Conservation (phyloP, 2,329 filamentous ascomycete genomes). For the Pochonia chlamydosporia region DNA sequence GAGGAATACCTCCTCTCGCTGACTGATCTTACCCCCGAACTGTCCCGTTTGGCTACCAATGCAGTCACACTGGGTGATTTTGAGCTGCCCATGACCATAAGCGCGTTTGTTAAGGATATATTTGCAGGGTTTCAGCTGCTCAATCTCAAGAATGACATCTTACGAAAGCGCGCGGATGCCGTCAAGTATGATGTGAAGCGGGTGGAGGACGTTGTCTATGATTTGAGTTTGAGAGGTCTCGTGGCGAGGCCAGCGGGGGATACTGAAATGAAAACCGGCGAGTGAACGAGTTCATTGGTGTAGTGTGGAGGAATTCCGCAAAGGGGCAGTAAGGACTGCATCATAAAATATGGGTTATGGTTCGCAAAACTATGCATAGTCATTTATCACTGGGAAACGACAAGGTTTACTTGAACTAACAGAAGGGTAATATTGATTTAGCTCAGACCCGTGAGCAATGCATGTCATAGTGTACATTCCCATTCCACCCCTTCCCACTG, state of each 20-base stretch:
- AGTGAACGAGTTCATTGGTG: conserved; percentile 16
- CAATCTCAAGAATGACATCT: conserved; percentile 91
- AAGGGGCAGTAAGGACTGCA: too few species aligned
- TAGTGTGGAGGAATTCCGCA: too few species aligned
- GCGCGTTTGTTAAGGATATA: conserved; percentile 87
- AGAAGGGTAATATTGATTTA: background rate
- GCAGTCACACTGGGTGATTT: conserved; percentile 86
- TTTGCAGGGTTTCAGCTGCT: conserved; percentile 95
- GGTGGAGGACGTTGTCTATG: conserved; percentile 96
- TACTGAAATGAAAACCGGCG: conserved; percentile 31
- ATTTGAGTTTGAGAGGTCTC: conserved; percentile 80
- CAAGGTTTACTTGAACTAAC: background rate
- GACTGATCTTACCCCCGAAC: conserved; percentile 82
- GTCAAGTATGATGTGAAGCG: conserved; percentile 98
- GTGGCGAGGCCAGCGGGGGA: conserved; percentile 47
- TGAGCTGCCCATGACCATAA: conserved; percentile 77
- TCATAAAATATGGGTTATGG: too few species aligned
- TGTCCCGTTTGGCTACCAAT: conserved; percentile 87
- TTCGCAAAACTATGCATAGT: too few species aligned
- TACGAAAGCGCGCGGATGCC: conserved; percentile 82
- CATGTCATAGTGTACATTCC: conserved; percentile 7
- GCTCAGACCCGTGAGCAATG: background rate
- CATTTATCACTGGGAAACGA: background rate
- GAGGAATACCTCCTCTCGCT: conserved; percentile 93
- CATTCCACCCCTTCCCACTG: background rate